A percentile compares a stretch with the other conserved stretches of the same genome.
Evolutionary conservation across 2,329 filamentous ascomycete genomes (phyloP).

Genomic region (Fusarium hainanense): DNA sequence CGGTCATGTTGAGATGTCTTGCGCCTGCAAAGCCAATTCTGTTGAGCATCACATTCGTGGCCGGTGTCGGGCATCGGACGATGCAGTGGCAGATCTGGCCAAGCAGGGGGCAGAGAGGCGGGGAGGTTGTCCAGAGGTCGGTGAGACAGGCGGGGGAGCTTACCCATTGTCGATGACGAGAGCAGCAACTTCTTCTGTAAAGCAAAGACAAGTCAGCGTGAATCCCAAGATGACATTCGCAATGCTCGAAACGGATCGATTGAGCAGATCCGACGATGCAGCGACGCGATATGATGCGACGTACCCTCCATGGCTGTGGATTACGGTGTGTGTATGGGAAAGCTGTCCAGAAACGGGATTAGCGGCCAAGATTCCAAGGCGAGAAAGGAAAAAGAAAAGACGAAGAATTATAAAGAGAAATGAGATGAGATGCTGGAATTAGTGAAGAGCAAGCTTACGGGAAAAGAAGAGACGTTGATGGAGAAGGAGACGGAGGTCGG

Average conservation of each 20-base stretch:
- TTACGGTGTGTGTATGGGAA: constrained; percentile 51
- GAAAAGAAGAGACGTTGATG: constrained; percentile 47
- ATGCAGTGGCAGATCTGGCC: constrained; percentile 39
- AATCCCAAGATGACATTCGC: constrained; percentile 29
- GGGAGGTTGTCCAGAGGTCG: constrained; percentile 48
- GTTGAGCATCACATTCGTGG: constrained; percentile 23
- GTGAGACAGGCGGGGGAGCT: constrained; percentile 64
- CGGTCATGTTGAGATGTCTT: neutral
- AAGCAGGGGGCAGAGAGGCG: constrained; percentile 30
- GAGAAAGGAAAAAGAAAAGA: constrained; percentile 38
- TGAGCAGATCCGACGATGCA: constrained; percentile 39
- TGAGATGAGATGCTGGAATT: constrained; percentile 25
- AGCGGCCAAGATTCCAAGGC: constrained; percentile 41
- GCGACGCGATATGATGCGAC: constrained; percentile 48
- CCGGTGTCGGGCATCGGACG: constrained; percentile 39
- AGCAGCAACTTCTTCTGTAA: constrained; percentile 98
- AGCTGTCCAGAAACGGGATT: constrained; percentile 50
- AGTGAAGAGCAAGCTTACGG: constrained; percentile 42
- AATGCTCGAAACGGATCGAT: constrained; percentile 41
- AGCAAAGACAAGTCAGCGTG: constrained; percentile 57
- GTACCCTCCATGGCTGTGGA: constrained; percentile 68
- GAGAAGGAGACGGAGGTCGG: constrained; percentile 47
- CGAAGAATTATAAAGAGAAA: constrained; percentile 36
- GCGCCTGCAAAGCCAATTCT: constrained; percentile 11
- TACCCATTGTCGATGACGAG: constrained; percentile 99